These are phyloP conservation scores for Aspergillus hortae DNA, from an alignment of 2,329 filamentous ascomycete species.

Conservation along the genomic window DNA sequence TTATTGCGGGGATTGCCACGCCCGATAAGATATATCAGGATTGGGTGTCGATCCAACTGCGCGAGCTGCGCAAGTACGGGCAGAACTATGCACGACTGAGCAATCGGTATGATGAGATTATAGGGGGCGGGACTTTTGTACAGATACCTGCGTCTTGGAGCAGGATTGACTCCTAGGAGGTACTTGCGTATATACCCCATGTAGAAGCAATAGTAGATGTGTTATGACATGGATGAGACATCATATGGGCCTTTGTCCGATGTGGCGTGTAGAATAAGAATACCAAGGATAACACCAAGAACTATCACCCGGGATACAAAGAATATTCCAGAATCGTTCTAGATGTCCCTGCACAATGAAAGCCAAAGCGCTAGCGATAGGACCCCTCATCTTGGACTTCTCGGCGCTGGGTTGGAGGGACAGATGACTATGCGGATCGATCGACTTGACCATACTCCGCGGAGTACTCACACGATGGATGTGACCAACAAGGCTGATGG, in stretches of 20 bases:
- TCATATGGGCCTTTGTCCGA: neutral
- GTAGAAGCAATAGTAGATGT: neutral
- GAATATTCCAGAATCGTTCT: slow-evolving; percentile 6
- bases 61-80: slow-evolving; percentile 21
- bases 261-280: no score
- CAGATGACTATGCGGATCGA: no score
- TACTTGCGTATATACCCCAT: no score
- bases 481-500: no score
- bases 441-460: no score
- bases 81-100: slow-evolving; percentile 22
- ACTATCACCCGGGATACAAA: neutral
- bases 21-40: slow-evolving; percentile 23
- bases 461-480: no score
- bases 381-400: neutral
- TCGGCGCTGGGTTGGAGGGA: no score
- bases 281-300: neutral
- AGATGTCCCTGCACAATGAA: neutral
- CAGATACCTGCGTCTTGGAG: neutral
- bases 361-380: neutral
- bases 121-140: slow-evolving; percentile 10
- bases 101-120: slow-evolving; percentile 20
- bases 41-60: slow-evolving; percentile 26
- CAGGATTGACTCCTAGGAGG: neutral
- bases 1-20: slow-evolving; percentile 24
- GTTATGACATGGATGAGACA: neutral